Percentiles rank a stretch among this genome's conserved stretches.
Evolutionary conservation across 2,329 filamentous ascomycete species (phyloP).

Genomic region (Epichloe gansuensis): DNA sequence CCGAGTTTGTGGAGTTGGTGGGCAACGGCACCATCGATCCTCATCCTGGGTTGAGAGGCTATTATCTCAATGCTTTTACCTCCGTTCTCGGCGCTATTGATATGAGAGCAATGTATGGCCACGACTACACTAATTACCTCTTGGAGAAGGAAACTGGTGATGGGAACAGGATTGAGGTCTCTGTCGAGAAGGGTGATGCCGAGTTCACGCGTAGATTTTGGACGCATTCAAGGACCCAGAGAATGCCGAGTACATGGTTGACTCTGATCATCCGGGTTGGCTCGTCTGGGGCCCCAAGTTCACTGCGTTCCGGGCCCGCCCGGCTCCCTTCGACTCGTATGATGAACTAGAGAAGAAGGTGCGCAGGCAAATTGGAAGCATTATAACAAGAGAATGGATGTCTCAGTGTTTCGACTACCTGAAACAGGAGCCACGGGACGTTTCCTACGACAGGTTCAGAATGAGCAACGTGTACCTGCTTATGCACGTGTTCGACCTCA

Average conservation of each 20-base stretch:
- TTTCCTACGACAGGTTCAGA: conserved; percentile 71
- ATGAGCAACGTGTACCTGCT: conserved; percentile 80
- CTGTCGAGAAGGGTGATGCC: conserved; percentile 61
- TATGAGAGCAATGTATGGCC: conserved; percentile 71
- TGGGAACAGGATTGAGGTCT: conserved; percentile 62
- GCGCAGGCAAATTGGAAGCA: conserved; percentile 65
- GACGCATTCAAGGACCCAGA: conserved; percentile 59
- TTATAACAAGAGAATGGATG: conserved; percentile 78
- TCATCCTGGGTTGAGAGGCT: conserved; percentile 71
- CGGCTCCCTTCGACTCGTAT: conserved; percentile 56
- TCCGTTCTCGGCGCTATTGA: conserved; percentile 74
- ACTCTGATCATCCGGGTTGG: conserved; percentile 90
- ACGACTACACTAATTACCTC: conserved; percentile 80
- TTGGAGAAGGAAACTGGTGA: conserved; percentile 62
- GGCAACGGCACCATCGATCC: conserved; percentile 76
- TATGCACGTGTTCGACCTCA: conserved; percentile 80
- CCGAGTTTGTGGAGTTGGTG: conserved; percentile 72
- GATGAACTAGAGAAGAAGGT: conserved; percentile 68
- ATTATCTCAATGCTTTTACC: conserved; percentile 70
- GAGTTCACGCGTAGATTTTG: conserved; percentile 72
- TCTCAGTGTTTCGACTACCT: conserved; percentile 80
- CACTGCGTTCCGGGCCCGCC: conserved; percentile 63
- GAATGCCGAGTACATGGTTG: conserved; percentile 71
- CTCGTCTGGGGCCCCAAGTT: conserved; percentile 88
- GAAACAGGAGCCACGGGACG: conserved; percentile 89